Conservation (phyloP, 2,329 filamentous ascomycete genomes). For the Plectosphaerella cucumerina region DNA sequence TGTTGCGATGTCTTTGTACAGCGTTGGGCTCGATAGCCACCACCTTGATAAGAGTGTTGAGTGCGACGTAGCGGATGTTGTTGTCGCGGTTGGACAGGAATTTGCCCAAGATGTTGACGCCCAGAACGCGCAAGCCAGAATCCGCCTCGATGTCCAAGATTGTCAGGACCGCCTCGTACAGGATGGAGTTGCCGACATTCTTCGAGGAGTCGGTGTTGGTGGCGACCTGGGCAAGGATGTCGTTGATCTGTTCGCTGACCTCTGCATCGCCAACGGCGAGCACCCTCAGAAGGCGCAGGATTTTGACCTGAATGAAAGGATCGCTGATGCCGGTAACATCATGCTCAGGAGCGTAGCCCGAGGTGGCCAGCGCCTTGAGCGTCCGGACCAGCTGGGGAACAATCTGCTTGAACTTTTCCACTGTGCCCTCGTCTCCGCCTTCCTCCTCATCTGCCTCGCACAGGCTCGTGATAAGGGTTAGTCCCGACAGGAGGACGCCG, state of each 20-base stretch:
- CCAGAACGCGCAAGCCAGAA: constrained; percentile 86
- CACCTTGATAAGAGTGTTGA: constrained; percentile 97
- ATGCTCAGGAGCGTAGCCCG: constrained; percentile 95
- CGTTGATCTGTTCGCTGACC: constrained; percentile 96
- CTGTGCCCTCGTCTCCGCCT: constrained; percentile 81
- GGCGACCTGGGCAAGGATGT: constrained; percentile 94
- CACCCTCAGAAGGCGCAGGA: constrained; percentile 79
- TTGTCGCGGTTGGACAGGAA: constrained; percentile 98
- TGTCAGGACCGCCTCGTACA: constrained; percentile 95
- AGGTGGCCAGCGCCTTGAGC: constrained; percentile 86
- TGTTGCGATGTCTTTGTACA: constrained; percentile 94
- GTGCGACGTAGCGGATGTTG: constrained; percentile 96
- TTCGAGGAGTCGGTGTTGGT: constrained; percentile 98
- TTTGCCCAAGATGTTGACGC: constrained; percentile 97
- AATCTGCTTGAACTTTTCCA: constrained; percentile 85
- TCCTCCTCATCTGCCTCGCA: constrained; percentile 95
- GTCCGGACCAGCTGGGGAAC: constrained; percentile 85
- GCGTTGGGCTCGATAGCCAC: constrained; percentile 97
- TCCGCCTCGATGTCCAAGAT: constrained; percentile 98
- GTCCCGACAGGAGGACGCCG: constrained; percentile 85
- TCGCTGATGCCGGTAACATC: constrained; percentile 98
- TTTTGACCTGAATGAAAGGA: constrained; percentile 96
- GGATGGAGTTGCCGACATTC: constrained; percentile 96
- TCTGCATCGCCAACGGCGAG: constrained; percentile 80
- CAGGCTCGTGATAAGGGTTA: constrained; percentile 86